Percentiles rank a stretch among this genome's conserved stretches.
Evolutionary conservation across 2,329 filamentous ascomycete species (phyloP).

Genomic region (Fusarium irregulare): DNA sequence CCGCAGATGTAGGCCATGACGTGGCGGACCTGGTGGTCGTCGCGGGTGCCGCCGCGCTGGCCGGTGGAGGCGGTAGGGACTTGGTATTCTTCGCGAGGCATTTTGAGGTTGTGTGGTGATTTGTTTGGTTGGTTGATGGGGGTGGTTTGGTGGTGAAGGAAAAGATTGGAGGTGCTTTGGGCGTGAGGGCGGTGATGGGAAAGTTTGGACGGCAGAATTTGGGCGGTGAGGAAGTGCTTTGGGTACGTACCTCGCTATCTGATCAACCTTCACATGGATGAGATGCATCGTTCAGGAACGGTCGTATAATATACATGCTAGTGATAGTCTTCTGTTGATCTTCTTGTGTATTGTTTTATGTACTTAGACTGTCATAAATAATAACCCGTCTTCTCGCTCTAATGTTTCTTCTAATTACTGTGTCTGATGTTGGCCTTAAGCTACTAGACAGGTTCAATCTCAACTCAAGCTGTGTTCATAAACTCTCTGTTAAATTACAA

Average conservation of each 20-base stretch:
- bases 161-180: conserved; percentile 40
- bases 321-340: background rate
- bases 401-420: background rate
- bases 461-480: background rate
- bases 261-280: background rate
- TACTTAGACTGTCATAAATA: no score
- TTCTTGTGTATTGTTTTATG: background rate
- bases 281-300: background rate
- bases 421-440: background rate
- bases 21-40: conserved; percentile 53
- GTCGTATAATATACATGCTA: background rate
- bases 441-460: background rate
- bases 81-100: conserved; percentile 83
- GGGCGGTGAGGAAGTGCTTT: conserved; percentile 33
- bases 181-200: conserved; percentile 41
- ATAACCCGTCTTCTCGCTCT: background rate
- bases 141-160: conserved; percentile 14
- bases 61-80: conserved; percentile 69
- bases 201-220: conserved; percentile 46
- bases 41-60: conserved; percentile 56
- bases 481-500: background rate
- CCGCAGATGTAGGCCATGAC: conserved; percentile 57
- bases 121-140: background rate
- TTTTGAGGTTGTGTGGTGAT: conserved; percentile 37
- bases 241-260: conserved; percentile 10